Evolutionary conservation across 2,329 filamentous ascomycete species (phyloP), one percentile per base, ranked within the genome.

Genomic region (Cladorrhinum sp.): DNA sequence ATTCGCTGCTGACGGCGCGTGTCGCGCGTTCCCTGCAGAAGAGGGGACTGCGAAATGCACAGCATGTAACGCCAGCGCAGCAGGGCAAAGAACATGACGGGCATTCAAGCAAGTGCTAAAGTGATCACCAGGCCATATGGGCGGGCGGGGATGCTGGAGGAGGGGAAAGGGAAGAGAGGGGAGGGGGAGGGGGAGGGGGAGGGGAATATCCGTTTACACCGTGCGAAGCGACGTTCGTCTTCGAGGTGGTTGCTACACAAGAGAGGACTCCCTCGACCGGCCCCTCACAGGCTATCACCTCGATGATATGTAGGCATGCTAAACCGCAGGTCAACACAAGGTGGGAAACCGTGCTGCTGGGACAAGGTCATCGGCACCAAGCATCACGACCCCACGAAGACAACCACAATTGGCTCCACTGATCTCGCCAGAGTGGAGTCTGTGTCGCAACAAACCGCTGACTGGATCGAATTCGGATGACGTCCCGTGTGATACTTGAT

Each of bases 1-100:
- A 68, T 68, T 66, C 58, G 62, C 48, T 60, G 53, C 36, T 52
- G 59, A 36, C 8, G 33, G 33, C 33, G 33, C 46, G 30, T n/a
- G 58, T 64, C 60, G 62, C 61, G 42, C 18, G 33, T 60, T 53
- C 42, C 54, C 58, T 62, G 59, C 62, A 61, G 24, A 26, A 53
- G 54, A 26, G 54, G 53, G 30, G 58, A 39, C 58, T 56, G 61
- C 57, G 42, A 58, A 64, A 65, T 58, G 55, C 36, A 53, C 59
- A 64, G 65, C 65, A 61, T 46, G 55, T 30, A 56, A 53, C 23
- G 36, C 36, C 33, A 8, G 18, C 55, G 42, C 39, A 42, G 21
- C 49, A 26, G 5, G 14, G 49, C 20, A 26, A 20, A 20, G 6
- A 14, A 51, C 23, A 51, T 24, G 21, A 51, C 24, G 49, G 20